A percentile compares a stretch with the other conserved stretches of the same genome.
Evolutionary conservation across 225 moss, liverwort and hornwort genomes (phyloP).

Genomic region (Antitrichia curtipendula): DNA sequence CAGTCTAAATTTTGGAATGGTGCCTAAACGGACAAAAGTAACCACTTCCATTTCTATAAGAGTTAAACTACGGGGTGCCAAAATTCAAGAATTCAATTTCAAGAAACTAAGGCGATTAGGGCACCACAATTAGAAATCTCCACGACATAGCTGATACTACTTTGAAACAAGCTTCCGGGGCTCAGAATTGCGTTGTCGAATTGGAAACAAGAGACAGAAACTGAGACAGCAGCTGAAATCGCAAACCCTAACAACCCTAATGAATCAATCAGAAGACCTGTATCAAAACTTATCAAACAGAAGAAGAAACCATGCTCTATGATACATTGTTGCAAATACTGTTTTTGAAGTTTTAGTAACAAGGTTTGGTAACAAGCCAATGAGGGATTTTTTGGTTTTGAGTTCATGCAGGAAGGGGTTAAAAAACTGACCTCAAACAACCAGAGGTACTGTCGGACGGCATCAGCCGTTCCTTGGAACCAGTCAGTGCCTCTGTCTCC

Average conservation of each 20-base stretch:
- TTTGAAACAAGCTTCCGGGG: background rate
- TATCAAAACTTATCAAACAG: background rate
- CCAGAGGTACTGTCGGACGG: constrained; percentile 90
- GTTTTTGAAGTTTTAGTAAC: background rate
- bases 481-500: constrained; percentile 63
- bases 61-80: background rate
- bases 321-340: background rate
- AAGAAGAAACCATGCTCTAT: background rate
- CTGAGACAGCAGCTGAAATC: background rate
- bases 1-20: background rate
- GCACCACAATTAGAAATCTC: background rate
- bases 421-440: constrained; percentile 58
- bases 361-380: background rate
- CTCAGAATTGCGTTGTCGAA: background rate
- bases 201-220: background rate
- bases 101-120: too few relatives aligned
- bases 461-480: constrained; percentile 93
- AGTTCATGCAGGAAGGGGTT: background rate
- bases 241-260: background rate
- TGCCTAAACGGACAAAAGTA: background rate
- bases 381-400: background rate
- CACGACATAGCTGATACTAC: background rate
- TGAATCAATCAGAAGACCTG: background rate
- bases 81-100: background rate
- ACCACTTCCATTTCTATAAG: background rate